Conservation (phyloP, 306 rosid species). For the Quercus glauca region DNA sequence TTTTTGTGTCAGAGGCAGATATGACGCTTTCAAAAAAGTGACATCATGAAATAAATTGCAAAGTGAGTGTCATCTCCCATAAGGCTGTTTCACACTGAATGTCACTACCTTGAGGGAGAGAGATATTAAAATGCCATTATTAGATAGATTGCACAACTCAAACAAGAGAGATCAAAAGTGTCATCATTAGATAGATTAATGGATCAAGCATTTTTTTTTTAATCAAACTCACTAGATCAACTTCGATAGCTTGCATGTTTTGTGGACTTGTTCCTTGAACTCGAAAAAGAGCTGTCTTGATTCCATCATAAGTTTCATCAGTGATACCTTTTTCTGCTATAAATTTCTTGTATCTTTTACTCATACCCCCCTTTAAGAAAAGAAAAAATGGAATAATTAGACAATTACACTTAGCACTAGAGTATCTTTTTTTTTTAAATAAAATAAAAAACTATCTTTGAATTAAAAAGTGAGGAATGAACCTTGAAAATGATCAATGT, state of each 20-base stretch:
- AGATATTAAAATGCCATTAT: neutral
- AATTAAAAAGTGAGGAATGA: slow-evolving; percentile 17
- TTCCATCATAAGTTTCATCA: slow-evolving; percentile 67
- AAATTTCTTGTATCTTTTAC: slow-evolving; percentile 57
- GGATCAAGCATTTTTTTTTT: too few relatives aligned
- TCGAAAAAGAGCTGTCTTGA: slow-evolving; percentile 66
- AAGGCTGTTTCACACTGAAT: neutral
- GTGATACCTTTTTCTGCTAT: slow-evolving; percentile 48
- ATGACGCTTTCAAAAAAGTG: neutral
- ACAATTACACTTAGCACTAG: slow-evolving; percentile 11
- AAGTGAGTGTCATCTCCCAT: neutral
- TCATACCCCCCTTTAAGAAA: slow-evolving; percentile 72
- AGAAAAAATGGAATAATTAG: slow-evolving; percentile 2
- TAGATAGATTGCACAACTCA: slow-evolving; percentile 1
- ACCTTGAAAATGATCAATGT: slow-evolving; percentile 76
- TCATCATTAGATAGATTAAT: neutral
- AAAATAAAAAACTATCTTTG: slow-evolving; percentile 15
- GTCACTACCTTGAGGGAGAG: neutral
- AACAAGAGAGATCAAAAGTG: neutral
- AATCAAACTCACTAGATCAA: slow-evolving; percentile 60
- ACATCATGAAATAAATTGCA: neutral
- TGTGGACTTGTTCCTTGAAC: slow-evolving; percentile 79
- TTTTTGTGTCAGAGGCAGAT: neutral
- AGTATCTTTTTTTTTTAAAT: neutral
- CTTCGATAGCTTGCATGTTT: slow-evolving; percentile 93